Evolutionary conservation across 306 rosid genomes (phyloP), one percentile per base, ranked within the genome.

Genomic region (Betula pendula): DNA sequence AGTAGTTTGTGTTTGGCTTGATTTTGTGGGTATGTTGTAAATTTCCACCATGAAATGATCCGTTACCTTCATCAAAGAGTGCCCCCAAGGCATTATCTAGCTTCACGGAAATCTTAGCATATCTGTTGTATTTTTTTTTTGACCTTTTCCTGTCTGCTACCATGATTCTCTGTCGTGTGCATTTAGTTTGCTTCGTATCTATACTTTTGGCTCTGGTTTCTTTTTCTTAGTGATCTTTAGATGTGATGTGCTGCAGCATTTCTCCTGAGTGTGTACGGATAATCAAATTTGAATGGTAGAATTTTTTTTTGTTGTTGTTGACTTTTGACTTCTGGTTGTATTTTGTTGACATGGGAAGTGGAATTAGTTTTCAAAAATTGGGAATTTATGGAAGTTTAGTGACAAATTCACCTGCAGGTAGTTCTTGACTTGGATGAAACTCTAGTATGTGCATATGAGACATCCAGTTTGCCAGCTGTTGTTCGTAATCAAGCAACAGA

Each of bases 341-440:
- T 4, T 50, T 16, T 16, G 13, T 3, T 50, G 56, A 50, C 56
- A 50, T 50, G 49, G 15, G 15, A 45, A 13, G 15, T 10, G 49
- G 3, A 2, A 38, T 4, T 47, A 47, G 4, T 47, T 50, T 50
- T 4, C 13, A 6, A 50, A 50, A 17, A 0, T 50, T 4, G n/a
- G 56, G 56, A 50, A 1, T 17, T 19, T 50, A 50, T 50, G 56
- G 24, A 17, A 50, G 22, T 0, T 50, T 17, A 17, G 7, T 50
- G 2, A 50, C 55, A 52, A 82, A 66, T 35, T 35, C 49, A 66
- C 25, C 25, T 82, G 78, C 78, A 95, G 97, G 98, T 95, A 19
- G 98, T 95, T 79, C 96, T 95, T 73, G 97, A 95, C 81, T 90
- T 95, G 79, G 98, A 95, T 71, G 98, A 95, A 83, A 95, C 97